A percentile compares a stretch with the other conserved stretches of the same genome.
Evolutionary conservation across 2,329 filamentous ascomycete genomes (phyloP).

Genomic region (Aspergillus chevalieri): DNA sequence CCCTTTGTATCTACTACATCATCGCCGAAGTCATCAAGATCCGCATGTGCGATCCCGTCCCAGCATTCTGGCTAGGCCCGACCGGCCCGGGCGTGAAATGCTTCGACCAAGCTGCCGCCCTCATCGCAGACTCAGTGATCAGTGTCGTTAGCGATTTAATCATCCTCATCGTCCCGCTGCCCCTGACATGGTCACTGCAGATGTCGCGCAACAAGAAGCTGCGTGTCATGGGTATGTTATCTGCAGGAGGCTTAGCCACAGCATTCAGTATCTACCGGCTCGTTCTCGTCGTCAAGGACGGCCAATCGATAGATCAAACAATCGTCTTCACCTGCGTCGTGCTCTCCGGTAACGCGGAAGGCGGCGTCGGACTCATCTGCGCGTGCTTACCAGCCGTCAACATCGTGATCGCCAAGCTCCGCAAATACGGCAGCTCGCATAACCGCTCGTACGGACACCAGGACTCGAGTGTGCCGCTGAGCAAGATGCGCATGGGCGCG

Average conservation of each 20-base stretch:
- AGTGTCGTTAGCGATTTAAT: conserved; percentile 33
- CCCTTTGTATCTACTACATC: conserved; percentile 30
- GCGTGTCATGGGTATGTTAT: conserved; percentile 31
- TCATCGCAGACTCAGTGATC: conserved; percentile 35
- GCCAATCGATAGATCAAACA: conserved; percentile 25
- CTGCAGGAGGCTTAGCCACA: conserved; percentile 34
- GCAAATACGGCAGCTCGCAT: conserved; percentile 20
- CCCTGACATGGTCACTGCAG: conserved; percentile 35
- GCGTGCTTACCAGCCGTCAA: conserved; percentile 32
- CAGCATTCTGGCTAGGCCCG: conserved; percentile 33
- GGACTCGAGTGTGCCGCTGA: conserved; percentile 21
- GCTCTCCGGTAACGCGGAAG: conserved; percentile 35
- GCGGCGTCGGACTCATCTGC: conserved; percentile 32
- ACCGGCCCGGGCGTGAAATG: conserved; percentile 19
- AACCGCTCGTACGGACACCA: conserved; percentile 23
- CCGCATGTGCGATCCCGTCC: conserved; percentile 32
- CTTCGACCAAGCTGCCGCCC: conserved; percentile 31
- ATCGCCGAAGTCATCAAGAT: conserved; percentile 33
- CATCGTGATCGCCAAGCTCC: conserved; percentile 21
- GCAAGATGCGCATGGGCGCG: conserved; percentile 14
- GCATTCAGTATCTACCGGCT: conserved; percentile 35
- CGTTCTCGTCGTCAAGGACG: conserved; percentile 28
- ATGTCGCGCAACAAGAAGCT: conserved; percentile 32
- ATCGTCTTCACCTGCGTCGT: conserved; percentile 32
- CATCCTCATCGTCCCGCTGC: conserved; percentile 32